Conservation (phyloP, 352 stramenopile species). For the Phytophthora idaei region DNA sequence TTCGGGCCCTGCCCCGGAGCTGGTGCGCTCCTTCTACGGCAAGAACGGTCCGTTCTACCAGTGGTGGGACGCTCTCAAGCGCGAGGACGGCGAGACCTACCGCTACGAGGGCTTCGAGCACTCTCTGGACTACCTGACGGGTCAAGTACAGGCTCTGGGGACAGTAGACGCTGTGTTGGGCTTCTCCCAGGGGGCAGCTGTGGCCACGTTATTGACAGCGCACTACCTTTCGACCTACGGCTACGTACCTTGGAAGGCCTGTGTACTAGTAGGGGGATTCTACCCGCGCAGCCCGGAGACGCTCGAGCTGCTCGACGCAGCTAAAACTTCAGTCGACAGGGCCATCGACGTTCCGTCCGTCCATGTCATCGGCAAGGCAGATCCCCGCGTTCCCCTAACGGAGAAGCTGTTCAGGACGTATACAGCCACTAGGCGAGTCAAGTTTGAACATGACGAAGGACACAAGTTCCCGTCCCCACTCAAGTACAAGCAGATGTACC, state of each 20-base stretch:
- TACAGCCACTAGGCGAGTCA: conserved; percentile 33
- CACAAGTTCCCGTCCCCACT: conserved; percentile 73
- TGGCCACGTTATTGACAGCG: conserved; percentile 67
- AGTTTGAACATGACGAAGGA: conserved; percentile 78
- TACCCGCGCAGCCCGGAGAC: conserved; percentile 59
- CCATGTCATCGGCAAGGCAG: conserved; percentile 62
- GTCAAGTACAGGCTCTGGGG: conserved; percentile 51
- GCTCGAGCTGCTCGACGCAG: conserved; percentile 53
- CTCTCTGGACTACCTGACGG: conserved; percentile 61
- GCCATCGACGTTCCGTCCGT: conserved; percentile 70
- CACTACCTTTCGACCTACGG: conserved; percentile 51
- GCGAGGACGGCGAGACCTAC: conserved; percentile 34
- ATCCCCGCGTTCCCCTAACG: conserved; percentile 52
- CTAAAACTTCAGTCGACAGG: conserved; percentile 30
- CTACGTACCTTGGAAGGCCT: conserved; percentile 61
- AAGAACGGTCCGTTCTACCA: conserved; percentile 68
- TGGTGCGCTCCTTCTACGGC: conserved; percentile 67
- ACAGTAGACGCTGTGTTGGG: conserved; percentile 71
- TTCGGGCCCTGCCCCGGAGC: conserved; percentile 58
- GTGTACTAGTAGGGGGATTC: conserved; percentile 65
- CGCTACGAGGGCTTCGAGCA: conserved; percentile 70
- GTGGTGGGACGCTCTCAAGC: conserved; percentile 77
- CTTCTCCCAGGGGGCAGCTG: conserved; percentile 74
- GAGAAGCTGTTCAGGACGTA: conserved; percentile 60
- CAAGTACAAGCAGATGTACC: conserved; percentile 54